phyloP scores from a whole-genome alignment of 495 filamentous ascomycete genomes.

The Aspergillus olivimuriae region DNA sequence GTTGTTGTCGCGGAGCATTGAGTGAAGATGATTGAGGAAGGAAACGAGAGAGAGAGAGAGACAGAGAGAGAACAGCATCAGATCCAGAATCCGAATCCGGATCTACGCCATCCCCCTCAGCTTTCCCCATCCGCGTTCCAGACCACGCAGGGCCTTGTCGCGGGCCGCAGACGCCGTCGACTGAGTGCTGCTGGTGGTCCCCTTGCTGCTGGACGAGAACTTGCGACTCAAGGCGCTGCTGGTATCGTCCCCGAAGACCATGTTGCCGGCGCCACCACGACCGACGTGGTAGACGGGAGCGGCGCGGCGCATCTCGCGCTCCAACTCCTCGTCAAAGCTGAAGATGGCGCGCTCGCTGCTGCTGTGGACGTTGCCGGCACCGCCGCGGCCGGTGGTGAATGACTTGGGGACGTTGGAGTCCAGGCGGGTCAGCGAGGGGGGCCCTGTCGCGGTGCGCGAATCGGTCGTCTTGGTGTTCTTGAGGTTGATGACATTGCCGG shows the following conservation, averaged over 20 bases:
- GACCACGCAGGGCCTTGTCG: conserved; percentile 33
- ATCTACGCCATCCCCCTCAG: conserved; percentile 34
- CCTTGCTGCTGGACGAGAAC: conserved; percentile 32
- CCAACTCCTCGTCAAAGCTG: conserved; percentile 88
- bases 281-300: conserved; percentile 76
- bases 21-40: no score
- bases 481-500: conserved; percentile 71
- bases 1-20: no score
- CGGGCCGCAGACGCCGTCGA: conserved; percentile 36
- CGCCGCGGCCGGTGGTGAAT: conserved; percentile 80
- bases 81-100: conserved; percentile 1
- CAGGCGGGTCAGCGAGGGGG: conserved; percentile 43
- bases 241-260: conserved; percentile 39
- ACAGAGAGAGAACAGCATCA: not conserved
- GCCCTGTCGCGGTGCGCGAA: conserved; percentile 45
- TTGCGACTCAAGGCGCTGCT: conserved; percentile 29
- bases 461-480: conserved; percentile 56
- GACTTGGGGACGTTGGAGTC: conserved; percentile 34
- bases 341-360: conserved; percentile 64
- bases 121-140: conserved; percentile 43
- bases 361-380: conserved; percentile 79
- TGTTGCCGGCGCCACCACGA: conserved; percentile 84
- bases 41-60: no score
- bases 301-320: conserved; percentile 56
- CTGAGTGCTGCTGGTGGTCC: conserved; percentile 31